Percentiles rank a stretch among this genome's conserved stretches.
These are phyloP conservation scores for Dimargaris verticillata DNA, from an alignment of 192 early-diverging fungal species.

Conservation along the genomic window DNA sequence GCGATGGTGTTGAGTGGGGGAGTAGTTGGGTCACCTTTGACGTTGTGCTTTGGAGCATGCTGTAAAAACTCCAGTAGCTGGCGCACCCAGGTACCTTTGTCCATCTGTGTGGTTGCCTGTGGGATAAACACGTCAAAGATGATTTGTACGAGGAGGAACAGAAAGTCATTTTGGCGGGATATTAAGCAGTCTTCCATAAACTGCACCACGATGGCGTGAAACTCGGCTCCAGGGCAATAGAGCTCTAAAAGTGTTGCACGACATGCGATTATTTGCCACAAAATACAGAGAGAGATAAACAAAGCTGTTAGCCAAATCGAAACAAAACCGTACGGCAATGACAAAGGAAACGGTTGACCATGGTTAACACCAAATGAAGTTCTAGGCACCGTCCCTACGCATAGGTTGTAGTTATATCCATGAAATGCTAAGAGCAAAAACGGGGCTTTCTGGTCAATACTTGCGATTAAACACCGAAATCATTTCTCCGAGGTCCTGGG, in stretches of 20 bases:
- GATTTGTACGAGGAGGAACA: background rate
- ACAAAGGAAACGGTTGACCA: background rate
- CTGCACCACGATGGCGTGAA: slow-evolving; percentile 10
- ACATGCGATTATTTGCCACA: background rate
- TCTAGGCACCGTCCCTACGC: background rate
- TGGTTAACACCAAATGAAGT: background rate
- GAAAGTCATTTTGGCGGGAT: background rate
- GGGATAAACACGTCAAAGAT: slow-evolving; percentile 5
- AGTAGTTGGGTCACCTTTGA: background rate
- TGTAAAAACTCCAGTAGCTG: too few relatives aligned
- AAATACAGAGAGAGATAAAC: background rate
- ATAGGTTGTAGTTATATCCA: background rate
- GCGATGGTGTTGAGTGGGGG: too few relatives aligned
- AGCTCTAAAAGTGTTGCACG: background rate
- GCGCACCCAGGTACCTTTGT: background rate
- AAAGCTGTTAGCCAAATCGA: background rate
- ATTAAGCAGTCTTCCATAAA: slow-evolving; percentile 8
- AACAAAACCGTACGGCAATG: background rate
- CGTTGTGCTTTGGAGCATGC: too few relatives aligned
- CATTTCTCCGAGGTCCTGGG: background rate
- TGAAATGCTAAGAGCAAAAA: background rate
- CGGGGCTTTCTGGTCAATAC: background rate
- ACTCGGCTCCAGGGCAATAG: slow-evolving; percentile 1
- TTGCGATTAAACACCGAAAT: background rate
- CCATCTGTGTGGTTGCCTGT: background rate